Conservation (phyloP, 1,284 basidiomycete genomes). For the Rhizoctonia solani region DNA sequence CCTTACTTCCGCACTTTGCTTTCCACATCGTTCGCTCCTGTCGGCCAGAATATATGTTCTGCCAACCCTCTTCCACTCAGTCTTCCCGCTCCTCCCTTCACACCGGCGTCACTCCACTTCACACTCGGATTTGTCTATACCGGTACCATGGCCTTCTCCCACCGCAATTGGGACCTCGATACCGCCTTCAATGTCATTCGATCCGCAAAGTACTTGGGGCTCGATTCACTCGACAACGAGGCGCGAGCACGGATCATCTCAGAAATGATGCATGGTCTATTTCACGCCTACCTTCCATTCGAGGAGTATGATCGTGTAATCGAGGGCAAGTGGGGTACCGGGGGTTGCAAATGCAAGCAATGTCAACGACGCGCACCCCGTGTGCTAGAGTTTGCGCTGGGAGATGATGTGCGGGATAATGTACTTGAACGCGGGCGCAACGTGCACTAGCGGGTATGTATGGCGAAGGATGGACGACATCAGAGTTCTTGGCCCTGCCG, state of each 20-base stretch:
- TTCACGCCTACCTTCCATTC: constrained; percentile 78
- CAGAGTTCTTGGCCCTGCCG: constrained; percentile 69
- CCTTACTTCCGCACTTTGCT: constrained; percentile 84
- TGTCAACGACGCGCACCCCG: constrained; percentile 78
- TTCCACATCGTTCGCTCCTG: constrained; percentile 42
- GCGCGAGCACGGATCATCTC: constrained; percentile 79
- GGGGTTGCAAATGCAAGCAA: constrained; percentile 78
- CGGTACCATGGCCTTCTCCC: constrained; percentile 90
- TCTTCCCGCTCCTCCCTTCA: constrained; percentile 91
- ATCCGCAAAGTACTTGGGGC: constrained; percentile 78
- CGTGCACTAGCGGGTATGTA: constrained; percentile 78
- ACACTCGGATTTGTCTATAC: constrained; percentile 94
- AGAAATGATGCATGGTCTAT: constrained; percentile 87
- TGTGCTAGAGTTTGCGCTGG: constrained; percentile 76
- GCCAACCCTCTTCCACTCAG: constrained; percentile 62
- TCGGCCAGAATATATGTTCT: constrained; percentile 38
- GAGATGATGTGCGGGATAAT: constrained; percentile 73
- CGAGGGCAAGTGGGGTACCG: constrained; percentile 71
- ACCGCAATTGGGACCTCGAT: constrained; percentile 88
- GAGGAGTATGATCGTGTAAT: constrained; percentile 73
- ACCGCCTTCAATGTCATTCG: constrained; percentile 91
- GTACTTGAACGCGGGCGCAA: constrained; percentile 72
- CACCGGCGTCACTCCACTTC: constrained; percentile 91
- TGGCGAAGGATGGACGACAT: constrained; percentile 81
- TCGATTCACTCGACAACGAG: constrained; percentile 77